Conservation (phyloP, 345 rosid species). For the Trapa incisa region DNA sequence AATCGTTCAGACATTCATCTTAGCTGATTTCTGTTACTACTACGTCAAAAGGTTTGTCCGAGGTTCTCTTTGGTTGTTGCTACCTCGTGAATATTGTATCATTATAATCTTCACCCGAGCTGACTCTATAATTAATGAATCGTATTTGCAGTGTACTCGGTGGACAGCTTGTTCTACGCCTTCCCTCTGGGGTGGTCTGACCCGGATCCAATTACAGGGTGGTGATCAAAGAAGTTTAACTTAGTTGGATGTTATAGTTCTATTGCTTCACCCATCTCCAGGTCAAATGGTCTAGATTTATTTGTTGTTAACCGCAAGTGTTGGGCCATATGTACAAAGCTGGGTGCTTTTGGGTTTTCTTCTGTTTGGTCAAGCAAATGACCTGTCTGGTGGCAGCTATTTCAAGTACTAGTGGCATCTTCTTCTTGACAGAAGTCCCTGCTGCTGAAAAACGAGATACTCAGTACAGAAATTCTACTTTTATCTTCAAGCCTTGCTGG, state of each 20-base stretch:
- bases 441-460: not conserved
- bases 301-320: not conserved
- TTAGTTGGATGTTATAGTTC: slow-evolving; percentile 7
- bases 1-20: slow-evolving; percentile 93
- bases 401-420: not conserved
- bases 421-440: not conserved
- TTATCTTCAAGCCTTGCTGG: not conserved
- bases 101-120: not conserved
- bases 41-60: slow-evolving; percentile 65
- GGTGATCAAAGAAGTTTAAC: slow-evolving; percentile 5
- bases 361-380: not conserved
- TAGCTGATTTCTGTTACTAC: slow-evolving; percentile 97
- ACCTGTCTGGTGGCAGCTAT: not conserved
- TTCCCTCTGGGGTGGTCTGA: slow-evolving; percentile 96
- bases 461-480: not conserved
- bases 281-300: slow-evolving; percentile 1
- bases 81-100: not conserved
- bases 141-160: slow-evolving; percentile 70
- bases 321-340: no score
- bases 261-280: not conserved
- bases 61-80: not conserved
- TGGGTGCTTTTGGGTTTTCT: not conserved
- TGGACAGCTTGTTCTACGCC: slow-evolving; percentile 94
- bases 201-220: slow-evolving; percentile 3
- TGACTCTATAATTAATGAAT: not conserved